Percentiles rank a stretch among this genome's conserved stretches.
These are phyloP conservation scores for Pleurotus tuber-regium DNA, from an alignment of 768 basidiomycete species.

Conservation along the genomic window DNA sequence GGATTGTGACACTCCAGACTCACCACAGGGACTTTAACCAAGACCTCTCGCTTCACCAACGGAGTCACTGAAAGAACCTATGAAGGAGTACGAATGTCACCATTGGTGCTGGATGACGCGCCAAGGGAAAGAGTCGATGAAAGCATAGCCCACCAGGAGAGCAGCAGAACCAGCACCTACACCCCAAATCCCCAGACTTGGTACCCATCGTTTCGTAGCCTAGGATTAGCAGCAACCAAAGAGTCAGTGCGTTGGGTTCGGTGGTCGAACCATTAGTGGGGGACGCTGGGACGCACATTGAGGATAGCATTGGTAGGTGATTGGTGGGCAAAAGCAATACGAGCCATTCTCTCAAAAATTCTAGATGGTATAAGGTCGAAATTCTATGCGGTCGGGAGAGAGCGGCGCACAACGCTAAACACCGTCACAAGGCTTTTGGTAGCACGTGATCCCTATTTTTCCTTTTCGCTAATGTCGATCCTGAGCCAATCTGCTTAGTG, in stretches of 20 bases:
- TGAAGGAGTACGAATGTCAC: neutral
- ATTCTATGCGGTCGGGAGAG: conserved; percentile 10
- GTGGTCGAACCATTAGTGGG: neutral
- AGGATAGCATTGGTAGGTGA: conserved; percentile 6
- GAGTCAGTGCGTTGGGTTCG: too few relatives aligned
- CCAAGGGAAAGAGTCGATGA: too few relatives aligned
- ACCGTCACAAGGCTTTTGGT: conserved; percentile 5
- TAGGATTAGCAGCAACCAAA: too few relatives aligned
- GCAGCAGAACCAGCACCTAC: conserved; percentile 63
- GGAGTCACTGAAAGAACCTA: conserved; percentile 83
- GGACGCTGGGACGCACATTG: conserved; percentile 14
- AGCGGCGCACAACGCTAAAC: conserved; percentile 9
- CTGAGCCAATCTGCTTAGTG: too few relatives aligned
- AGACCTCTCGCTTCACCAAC: conserved; percentile 72
- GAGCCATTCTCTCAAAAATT: conserved; percentile 34
- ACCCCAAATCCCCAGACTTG: conserved; percentile 69
- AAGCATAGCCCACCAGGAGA: conserved; percentile 52
- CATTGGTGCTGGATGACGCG: too few relatives aligned
- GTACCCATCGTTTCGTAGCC: conserved; percentile 56
- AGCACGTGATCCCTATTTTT: conserved; percentile 5
- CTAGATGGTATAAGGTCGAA: neutral
- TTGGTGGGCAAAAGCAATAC: conserved; percentile 19
- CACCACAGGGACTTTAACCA: conserved; percentile 74
- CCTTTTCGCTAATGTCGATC: neutral
- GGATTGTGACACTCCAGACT: too few relatives aligned